Evolutionary conservation across 495 filamentous ascomycete species (phyloP).

Genomic region (Alectoria sarmentosa): DNA sequence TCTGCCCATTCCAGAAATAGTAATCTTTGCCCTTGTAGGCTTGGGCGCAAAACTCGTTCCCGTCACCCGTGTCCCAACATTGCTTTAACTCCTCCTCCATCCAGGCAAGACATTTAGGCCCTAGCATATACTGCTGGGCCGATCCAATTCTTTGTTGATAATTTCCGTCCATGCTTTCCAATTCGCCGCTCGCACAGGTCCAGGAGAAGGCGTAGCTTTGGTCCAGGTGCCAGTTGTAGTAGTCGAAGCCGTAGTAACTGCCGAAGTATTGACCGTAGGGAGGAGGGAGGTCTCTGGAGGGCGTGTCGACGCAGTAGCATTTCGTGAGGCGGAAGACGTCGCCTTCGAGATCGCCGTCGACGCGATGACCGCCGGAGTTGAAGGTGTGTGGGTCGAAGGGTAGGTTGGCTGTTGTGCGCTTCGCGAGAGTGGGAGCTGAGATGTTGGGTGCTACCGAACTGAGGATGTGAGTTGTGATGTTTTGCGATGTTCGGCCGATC

Average conservation of each 20-base stretch:
- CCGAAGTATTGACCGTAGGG: constrained; percentile 2
- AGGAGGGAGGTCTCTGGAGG: background rate
- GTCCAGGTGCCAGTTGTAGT: background rate
- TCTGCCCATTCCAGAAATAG: constrained; percentile 3
- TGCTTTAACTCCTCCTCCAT: background rate
- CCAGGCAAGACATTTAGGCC: background rate
- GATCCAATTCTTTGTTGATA: background rate
- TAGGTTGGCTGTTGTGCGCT: background rate
- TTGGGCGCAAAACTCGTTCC: background rate
- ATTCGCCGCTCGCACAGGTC: constrained; percentile 1
- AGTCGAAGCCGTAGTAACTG: background rate
- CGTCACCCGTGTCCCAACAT: background rate
- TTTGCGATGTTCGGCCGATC: background rate
- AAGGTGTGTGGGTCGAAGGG: background rate
- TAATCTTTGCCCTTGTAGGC: background rate
- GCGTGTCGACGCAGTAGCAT: background rate
- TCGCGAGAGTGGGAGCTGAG: background rate
- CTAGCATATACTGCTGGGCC: background rate
- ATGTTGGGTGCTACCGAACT: background rate
- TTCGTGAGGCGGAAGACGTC: background rate
- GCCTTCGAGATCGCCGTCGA: background rate
- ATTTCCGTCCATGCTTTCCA: background rate
- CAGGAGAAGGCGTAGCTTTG: background rate
- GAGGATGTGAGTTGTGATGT: background rate
- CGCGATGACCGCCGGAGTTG: background rate